These are phyloP conservation scores for Meyerozyma smithsonii DNA, from an alignment of 1,139 yeast species.

Conservation along the genomic window DNA sequence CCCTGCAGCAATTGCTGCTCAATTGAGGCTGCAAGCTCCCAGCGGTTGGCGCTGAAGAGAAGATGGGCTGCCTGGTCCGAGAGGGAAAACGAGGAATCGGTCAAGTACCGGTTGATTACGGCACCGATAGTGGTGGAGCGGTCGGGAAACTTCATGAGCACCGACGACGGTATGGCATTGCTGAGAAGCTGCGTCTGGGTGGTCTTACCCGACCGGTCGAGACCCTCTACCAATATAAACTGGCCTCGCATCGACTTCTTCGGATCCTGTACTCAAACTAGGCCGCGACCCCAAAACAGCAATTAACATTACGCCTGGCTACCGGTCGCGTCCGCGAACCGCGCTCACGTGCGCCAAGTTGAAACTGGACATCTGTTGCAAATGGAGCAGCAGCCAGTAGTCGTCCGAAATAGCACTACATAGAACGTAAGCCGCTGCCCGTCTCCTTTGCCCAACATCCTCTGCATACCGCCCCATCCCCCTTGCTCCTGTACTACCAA, in stretches of 20 bases:
- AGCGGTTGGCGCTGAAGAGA: constrained; percentile 87
- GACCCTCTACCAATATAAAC: constrained; percentile 82
- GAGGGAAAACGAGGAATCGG: constrained; percentile 42
- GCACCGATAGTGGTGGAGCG: constrained; percentile 77
- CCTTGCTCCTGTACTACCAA: not conserved
- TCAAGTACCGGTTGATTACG: constrained; percentile 70
- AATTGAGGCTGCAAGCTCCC: constrained; percentile 71
- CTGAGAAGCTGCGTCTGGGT: constrained; percentile 64
- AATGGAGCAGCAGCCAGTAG: no score
- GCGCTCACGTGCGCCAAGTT: no score
- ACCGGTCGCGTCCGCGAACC: not conserved
- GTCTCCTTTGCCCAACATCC: not conserved
- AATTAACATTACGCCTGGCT: no score
- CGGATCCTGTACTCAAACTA: no score
- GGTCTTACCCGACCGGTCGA: constrained; percentile 92
- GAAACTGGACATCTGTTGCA: no score
- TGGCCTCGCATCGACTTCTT: constrained; percentile 51
- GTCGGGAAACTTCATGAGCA: constrained; percentile 77
- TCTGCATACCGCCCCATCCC: not conserved
- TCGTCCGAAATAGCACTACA: no score
- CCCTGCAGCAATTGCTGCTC: constrained; percentile 47
- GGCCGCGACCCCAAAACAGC: not conserved
- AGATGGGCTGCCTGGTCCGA: constrained; percentile 81
- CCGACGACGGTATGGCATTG: constrained; percentile 20
- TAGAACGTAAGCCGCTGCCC: not conserved